A percentile compares a stretch with the other conserved stretches of the same genome.
Evolutionary conservation across 2,329 filamentous ascomycete species (phyloP).

Genomic region (Penicillium oxalicum): DNA sequence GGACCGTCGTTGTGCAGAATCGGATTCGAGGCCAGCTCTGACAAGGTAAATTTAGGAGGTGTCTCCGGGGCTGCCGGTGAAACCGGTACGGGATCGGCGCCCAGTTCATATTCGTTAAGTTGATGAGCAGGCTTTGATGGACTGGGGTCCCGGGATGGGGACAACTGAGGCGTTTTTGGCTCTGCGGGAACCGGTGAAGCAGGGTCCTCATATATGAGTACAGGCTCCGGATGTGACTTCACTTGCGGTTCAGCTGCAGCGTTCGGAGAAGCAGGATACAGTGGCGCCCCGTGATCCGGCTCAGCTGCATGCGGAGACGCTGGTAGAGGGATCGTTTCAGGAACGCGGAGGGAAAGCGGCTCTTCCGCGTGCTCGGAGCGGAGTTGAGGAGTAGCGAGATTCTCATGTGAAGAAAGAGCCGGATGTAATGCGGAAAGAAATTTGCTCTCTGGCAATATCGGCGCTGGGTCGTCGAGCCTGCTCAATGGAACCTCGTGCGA

Average conservation of each 20-base stretch:
- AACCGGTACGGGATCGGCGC: not conserved
- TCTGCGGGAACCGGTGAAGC: constrained; percentile 13
- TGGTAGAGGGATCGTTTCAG: constrained; percentile 3
- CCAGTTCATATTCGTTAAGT: not conserved
- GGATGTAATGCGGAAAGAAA: constrained; percentile 14
- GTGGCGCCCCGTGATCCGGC: constrained; percentile 4
- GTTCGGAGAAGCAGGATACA: constrained; percentile 4
- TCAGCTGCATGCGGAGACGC: constrained; percentile 4
- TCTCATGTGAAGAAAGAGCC: constrained; percentile 1
- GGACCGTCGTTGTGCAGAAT: constrained; percentile 5
- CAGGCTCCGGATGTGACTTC: constrained; percentile 15
- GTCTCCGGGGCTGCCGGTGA: constrained; percentile 5
- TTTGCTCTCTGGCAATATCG: constrained; percentile 18
- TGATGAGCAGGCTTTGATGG: constrained; percentile 10
- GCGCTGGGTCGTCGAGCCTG: constrained; percentile 46
- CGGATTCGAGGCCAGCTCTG: constrained; percentile 10
- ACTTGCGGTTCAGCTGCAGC: constrained; percentile 6
- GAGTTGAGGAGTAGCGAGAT: not conserved
- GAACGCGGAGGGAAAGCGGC: constrained; percentile 5
- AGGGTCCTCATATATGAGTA: constrained; percentile 25
- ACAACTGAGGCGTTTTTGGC: constrained; percentile 3
- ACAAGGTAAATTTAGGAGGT: constrained; percentile 8
- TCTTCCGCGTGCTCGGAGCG: constrained; percentile 12
- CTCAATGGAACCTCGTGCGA: constrained; percentile 27
- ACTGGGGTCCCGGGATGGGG: constrained; percentile 6